phyloP scores from a whole-genome alignment of 2,329 filamentous ascomycete genomes.

The Cladosporium sp. region DNA sequence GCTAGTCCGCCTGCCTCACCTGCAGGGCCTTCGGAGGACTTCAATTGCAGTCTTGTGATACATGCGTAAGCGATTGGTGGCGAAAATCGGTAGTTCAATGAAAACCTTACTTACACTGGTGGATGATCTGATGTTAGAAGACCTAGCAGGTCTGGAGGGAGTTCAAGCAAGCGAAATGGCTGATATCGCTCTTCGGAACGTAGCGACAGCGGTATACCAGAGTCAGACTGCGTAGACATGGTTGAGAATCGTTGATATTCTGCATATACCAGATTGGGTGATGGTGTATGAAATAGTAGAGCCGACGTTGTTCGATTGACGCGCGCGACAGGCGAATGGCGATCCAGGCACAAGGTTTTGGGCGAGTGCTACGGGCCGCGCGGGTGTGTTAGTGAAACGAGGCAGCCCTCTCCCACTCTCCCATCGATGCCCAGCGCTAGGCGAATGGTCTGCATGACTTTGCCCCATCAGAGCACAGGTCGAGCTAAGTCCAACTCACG shows the following conservation, averaged over 20 bases:
- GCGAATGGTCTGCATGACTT: background rate
- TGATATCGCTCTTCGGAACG: slow-evolving; percentile 42
- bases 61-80: slow-evolving; percentile 1
- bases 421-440: too few species aligned
- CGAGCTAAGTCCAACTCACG: too few species aligned
- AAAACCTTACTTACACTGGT: slow-evolving; percentile 32
- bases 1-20: slow-evolving; percentile 35
- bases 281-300: too few species aligned
- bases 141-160: slow-evolving; percentile 53
- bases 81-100: too few species aligned
- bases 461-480: too few species aligned
- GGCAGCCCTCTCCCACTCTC: too few species aligned
- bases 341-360: background rate
- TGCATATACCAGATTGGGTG: background rate
- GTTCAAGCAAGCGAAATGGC: slow-evolving; percentile 55
- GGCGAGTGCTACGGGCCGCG: background rate
- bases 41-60: slow-evolving; percentile 35
- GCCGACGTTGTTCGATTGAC: too few species aligned
- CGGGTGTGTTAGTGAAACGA: too few species aligned
- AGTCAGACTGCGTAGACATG: slow-evolving; percentile 42
- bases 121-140: slow-evolving; percentile 47
- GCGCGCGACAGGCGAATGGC: too few species aligned
- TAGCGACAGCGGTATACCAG: slow-evolving; percentile 40
- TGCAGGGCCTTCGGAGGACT: slow-evolving; percentile 28
- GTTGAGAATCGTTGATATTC: background rate